Evolutionary conservation across 78 protist species (phyloP).

Genomic region (Dictyostelium firmibasis): DNA sequence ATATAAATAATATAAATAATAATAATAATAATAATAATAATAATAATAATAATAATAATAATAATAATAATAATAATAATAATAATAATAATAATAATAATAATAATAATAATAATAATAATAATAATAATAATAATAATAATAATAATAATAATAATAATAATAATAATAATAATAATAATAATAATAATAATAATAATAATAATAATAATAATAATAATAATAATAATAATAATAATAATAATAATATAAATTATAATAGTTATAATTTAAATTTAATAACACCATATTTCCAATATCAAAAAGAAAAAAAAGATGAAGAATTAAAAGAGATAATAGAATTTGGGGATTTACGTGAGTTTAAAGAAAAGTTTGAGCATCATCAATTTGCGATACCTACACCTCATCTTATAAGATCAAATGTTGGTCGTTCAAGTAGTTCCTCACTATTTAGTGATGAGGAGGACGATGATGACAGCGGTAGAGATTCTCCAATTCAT

Average conservation of each 20-base stretch:
- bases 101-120: not conserved
- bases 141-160: too few species aligned
- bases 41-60: too few species aligned
- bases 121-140: too few species aligned
- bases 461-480: not conserved
- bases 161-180: too few species aligned
- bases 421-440: not conserved
- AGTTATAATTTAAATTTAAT: conserved; percentile 1
- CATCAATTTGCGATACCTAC: not conserved
- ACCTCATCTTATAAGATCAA: not conserved
- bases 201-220: too few species aligned
- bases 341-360: not conserved
- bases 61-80: too few species aligned
- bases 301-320: not conserved
- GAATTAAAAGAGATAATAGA: not conserved
- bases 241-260: not conserved
- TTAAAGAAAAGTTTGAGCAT: not conserved
- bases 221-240: too few species aligned
- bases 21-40: too few species aligned
- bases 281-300: not conserved
- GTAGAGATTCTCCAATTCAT: conserved; percentile 13
- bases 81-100: too few species aligned
- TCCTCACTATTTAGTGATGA: not conserved
- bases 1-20: not conserved
- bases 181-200: too few species aligned